Evolutionary conservation across 768 basidiomycete species (phyloP).

Genomic region (Suillus discolor): DNA sequence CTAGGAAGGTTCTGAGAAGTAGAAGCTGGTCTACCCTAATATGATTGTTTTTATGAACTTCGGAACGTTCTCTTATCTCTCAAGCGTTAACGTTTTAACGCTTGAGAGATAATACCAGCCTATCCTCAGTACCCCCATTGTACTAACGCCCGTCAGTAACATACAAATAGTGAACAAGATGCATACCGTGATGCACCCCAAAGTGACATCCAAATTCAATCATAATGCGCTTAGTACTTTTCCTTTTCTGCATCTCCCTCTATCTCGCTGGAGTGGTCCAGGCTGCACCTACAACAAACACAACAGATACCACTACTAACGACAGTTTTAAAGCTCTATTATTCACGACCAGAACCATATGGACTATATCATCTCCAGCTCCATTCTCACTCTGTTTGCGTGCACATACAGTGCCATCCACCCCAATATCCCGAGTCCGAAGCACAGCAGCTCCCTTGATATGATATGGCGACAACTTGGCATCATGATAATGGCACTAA

Average conservation of each 20-base stretch:
- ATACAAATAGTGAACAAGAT: not conserved
- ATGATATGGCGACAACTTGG: slow-evolving; percentile 4
- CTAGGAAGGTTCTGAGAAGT: no score
- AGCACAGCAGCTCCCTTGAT: not conserved
- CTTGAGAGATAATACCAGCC: no score
- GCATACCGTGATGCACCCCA: not conserved
- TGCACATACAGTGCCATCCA: slow-evolving; percentile 30
- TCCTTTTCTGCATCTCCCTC: not conserved
- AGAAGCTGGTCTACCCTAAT: no score
- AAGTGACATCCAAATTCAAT: not conserved
- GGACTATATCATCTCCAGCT: slow-evolving; percentile 13
- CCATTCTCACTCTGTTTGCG: slow-evolving; percentile 25
- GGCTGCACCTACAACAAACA: not conserved
- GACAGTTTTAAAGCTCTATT: not conserved
- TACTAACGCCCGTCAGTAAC: no score
- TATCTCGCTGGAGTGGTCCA: not conserved
- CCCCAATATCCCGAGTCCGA: slow-evolving; percentile 24
- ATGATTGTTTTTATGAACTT: no score
- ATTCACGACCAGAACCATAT: slow-evolving; percentile 20
- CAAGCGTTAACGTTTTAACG: no score
- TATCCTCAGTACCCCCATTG: no score
- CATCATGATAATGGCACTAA: slow-evolving; percentile 19
- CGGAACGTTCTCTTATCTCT: no score
- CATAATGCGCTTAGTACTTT: not conserved
- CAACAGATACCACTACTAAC: no score